phyloP scores from a whole-genome alignment of 257 asterid species.

The Solanum gandarillasii region DNA sequence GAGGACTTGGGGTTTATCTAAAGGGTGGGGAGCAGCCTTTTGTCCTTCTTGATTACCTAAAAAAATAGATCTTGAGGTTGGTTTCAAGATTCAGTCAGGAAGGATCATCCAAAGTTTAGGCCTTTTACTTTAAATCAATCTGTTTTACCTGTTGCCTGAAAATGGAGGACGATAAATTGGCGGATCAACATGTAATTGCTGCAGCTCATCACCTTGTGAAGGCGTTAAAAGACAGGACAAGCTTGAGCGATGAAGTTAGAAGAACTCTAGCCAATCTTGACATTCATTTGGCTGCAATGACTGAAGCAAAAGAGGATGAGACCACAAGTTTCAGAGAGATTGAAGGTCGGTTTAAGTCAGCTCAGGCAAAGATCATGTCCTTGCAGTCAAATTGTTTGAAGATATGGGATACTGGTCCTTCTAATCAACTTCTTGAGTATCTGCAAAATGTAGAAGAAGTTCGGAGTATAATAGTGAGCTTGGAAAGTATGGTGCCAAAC shows the following conservation, averaged over 20 bases:
- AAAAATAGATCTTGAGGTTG: background rate
- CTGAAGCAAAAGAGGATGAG: constrained; percentile 11
- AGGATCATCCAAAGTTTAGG: background rate
- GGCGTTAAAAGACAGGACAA: constrained; percentile 31
- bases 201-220: constrained; percentile 53
- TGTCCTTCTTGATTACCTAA: background rate
- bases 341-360: constrained; percentile 23
- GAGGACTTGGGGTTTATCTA: background rate
- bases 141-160: background rate
- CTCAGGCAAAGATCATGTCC: constrained; percentile 24
- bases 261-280: constrained; percentile 27
- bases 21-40: background rate
- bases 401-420: constrained; percentile 36
- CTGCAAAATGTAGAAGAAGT: constrained; percentile 39
- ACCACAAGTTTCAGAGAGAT: constrained; percentile 11
- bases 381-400: constrained; percentile 23
- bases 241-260: constrained; percentile 15
- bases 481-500: constrained; percentile 10
- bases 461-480: constrained; percentile 9
- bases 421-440: constrained; percentile 14
- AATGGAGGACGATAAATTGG: constrained; percentile 18
- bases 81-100: background rate
- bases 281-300: constrained; percentile 25
- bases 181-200: constrained; percentile 34
- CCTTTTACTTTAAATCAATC: background rate